Percentiles rank a stretch among this genome's conserved stretches.
Conservation (phyloP, 2,329 filamentous ascomycete species). For the Rachicladosporium sp. region DNA sequence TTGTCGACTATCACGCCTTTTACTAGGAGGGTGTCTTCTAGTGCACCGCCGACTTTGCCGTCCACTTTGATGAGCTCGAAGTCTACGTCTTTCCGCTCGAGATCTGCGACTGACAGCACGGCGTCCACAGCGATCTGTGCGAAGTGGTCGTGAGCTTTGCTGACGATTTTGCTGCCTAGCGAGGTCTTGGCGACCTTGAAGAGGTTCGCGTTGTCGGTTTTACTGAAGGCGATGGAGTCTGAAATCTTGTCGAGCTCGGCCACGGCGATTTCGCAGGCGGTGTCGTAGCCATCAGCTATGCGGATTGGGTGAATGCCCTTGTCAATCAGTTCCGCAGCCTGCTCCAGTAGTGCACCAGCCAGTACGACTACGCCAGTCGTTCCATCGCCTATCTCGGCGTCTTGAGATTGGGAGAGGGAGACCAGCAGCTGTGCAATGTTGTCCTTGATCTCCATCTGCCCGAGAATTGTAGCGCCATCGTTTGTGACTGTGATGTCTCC, state of each 20-base stretch:
- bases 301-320: constrained; percentile 99
- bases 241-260: constrained; percentile 86
- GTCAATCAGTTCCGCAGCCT: constrained; percentile 95
- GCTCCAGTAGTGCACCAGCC: constrained; percentile 86
- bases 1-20: constrained; percentile 99
- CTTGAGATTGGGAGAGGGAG: constrained; percentile 94
- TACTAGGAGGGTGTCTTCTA: constrained; percentile 88
- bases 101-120: constrained; percentile 87
- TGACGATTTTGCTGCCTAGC: constrained; percentile 97
- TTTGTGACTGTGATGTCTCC: constrained; percentile 99
- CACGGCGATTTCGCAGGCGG: constrained; percentile 93
- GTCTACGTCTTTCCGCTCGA: constrained; percentile 93
- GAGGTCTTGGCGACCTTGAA: constrained; percentile 92
- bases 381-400: constrained; percentile 96
- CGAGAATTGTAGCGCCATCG: constrained; percentile 92
- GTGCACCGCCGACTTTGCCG: constrained; percentile 85
- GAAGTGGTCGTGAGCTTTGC: constrained; percentile 96
- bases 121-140: constrained; percentile 95
- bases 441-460: constrained; percentile 96
- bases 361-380: constrained; percentile 96
- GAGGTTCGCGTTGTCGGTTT: constrained; percentile 69
- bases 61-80: constrained; percentile 99
- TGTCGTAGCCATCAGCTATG: constrained; percentile 95
- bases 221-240: constrained; percentile 77
- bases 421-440: constrained; percentile 95